These are phyloP conservation scores for Lindgomyces ingoldianus DNA, from an alignment of 495 filamentous ascomycete genomes.

Conservation along the genomic window DNA sequence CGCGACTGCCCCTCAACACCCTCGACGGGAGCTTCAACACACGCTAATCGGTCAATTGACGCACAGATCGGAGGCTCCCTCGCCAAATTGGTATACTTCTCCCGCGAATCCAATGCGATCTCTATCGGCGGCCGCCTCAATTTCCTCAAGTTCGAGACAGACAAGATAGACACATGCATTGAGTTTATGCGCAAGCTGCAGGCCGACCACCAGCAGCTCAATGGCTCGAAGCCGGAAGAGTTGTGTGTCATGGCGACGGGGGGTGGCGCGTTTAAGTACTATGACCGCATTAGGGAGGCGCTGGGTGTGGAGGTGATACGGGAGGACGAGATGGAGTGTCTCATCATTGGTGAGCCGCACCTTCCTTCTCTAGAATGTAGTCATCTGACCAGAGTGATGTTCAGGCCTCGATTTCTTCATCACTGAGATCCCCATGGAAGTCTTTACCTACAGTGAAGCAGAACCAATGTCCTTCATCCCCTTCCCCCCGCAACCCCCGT, in stretches of 20 bases:
- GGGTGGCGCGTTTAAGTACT: conserved; percentile 92
- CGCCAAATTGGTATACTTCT: conserved; percentile 96
- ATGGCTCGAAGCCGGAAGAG: conserved; percentile 64
- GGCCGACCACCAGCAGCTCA: conserved; percentile 70
- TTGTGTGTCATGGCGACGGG: conserved; percentile 92
- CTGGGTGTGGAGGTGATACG: conserved; percentile 83
- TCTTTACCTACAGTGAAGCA: conserved; percentile 90
- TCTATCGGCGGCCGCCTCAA: conserved; percentile 76
- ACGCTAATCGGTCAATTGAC: conserved; percentile 36
- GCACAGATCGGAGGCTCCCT: conserved; percentile 88
- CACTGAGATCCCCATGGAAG: conserved; percentile 91
- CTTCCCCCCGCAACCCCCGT: conserved; percentile 52
- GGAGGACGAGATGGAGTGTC: conserved; percentile 98
- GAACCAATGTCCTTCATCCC: conserved; percentile 84
- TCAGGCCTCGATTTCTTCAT: conserved; percentile 97
- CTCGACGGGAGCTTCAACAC: not conserved
- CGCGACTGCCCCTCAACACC: conserved; percentile 39
- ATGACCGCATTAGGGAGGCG: conserved; percentile 79
- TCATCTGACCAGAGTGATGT: not conserved
- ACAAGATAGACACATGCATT: conserved; percentile 86
- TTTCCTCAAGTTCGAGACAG: conserved; percentile 94
- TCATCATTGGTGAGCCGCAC: conserved; percentile 76
- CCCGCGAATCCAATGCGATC: conserved; percentile 66
- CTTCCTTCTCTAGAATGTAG: not conserved
- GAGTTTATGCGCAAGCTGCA: conserved; percentile 83